These are phyloP conservation scores for Limnanthes douglasii DNA, from an alignment of 345 rosid genomes.

Conservation along the genomic window DNA sequence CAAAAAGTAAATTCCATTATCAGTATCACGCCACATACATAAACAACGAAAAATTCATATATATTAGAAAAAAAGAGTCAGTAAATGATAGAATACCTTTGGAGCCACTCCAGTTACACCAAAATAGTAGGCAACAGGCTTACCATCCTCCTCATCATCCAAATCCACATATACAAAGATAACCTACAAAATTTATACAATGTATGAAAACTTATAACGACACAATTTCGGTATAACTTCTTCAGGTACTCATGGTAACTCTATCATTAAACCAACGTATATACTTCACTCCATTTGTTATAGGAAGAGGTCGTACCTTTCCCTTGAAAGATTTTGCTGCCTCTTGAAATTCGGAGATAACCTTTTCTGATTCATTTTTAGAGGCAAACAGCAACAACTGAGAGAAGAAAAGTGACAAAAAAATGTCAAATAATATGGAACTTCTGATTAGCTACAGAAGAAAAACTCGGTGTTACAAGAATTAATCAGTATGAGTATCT, in stretches of 20 bases:
- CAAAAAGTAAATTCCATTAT: slow-evolving; percentile 1
- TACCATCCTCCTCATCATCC: slow-evolving; percentile 89
- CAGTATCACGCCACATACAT: slow-evolving; percentile 3
- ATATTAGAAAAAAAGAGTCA: neutral
- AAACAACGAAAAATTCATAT: neutral
- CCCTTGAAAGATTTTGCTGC: slow-evolving; percentile 85
- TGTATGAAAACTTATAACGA: neutral
- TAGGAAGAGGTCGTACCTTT: slow-evolving; percentile 79
- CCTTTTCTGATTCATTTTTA: slow-evolving; percentile 55
- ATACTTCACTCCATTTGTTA: neutral
- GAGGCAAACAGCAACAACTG: slow-evolving; percentile 70
- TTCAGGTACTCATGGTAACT: neutral
- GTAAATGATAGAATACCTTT: slow-evolving; percentile 17
- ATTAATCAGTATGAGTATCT: too few relatives aligned
- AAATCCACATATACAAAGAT: slow-evolving; percentile 73
- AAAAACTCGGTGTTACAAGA: too few relatives aligned
- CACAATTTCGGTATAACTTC: too few relatives aligned
- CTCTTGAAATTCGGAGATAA: slow-evolving; percentile 50
- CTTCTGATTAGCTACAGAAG: too few relatives aligned
- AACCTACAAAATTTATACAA: too few relatives aligned
- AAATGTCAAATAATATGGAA: too few relatives aligned
- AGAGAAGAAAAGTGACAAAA: slow-evolving; percentile 14
- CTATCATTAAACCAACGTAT: neutral
- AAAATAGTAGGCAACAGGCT: slow-evolving; percentile 89
- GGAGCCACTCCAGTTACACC: slow-evolving; percentile 61